Evolutionary conservation across 306 rosid species (phyloP).

Genomic region (Cucurbita maxima): DNA sequence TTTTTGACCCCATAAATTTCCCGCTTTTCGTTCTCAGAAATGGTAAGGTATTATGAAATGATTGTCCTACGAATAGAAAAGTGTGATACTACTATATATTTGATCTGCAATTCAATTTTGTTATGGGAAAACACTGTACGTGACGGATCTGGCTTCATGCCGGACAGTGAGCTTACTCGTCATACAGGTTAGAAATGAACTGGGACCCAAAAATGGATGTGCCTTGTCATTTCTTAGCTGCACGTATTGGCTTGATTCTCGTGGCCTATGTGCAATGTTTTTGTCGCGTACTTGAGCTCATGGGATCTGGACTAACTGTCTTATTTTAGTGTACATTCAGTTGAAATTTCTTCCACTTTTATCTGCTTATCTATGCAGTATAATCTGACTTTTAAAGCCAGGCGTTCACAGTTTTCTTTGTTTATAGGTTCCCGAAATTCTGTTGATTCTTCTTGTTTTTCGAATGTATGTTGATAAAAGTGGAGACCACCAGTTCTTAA

Average conservation of each 20-base stretch:
- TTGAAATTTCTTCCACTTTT: not conserved
- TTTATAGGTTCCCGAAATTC: not conserved
- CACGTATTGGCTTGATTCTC: not conserved
- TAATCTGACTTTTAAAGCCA: not conserved
- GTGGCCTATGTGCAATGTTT: not conserved
- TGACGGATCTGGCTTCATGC: not conserved
- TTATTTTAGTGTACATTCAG: not conserved
- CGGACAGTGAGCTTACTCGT: not conserved
- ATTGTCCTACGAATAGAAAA: not conserved
- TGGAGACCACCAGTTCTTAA: not conserved
- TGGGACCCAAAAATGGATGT: not conserved
- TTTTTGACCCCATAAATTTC: not conserved
- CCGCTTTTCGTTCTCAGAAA: not conserved
- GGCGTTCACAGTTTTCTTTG: not conserved
- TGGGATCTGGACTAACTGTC: not conserved
- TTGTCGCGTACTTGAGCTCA: not conserved
- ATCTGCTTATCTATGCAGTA: not conserved
- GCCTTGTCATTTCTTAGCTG: not conserved
- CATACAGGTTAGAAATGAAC: not conserved
- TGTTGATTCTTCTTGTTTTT: not conserved
- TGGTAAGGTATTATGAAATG: not conserved
- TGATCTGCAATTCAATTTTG: not conserved
- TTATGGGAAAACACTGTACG: not conserved
- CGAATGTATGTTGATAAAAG: not conserved
- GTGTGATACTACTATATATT: not conserved